Evolutionary conservation across 169 alveolate species (phyloP), one percentile per base, ranked within the genome.

Genomic region (Cryptosporidium bovis): DNA sequence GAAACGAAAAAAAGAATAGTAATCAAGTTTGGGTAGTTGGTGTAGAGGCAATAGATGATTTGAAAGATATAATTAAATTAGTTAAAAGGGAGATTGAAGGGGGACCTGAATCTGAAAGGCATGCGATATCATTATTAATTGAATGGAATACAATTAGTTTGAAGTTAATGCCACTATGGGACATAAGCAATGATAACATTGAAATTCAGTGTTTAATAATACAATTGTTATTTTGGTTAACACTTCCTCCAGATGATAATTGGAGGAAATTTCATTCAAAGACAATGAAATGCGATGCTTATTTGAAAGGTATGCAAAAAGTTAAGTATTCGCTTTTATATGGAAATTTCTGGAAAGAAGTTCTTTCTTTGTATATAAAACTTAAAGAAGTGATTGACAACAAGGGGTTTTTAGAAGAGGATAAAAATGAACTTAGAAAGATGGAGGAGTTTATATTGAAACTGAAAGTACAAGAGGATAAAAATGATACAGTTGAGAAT

Each of bases 21-120:
- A 48, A 71, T 15, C 69, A 77, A 44, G 55, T 48, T 51, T 77
- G 87, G 87, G 71, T 77, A 27, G 71, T 77, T 77, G 87, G 87
- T 8, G 71, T 62, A 20, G 71, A 77, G 31, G 87, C 87, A 55
- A 16, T 46, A 16, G 87, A 77, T 58, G 87, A 77, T 62, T 46
- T 77, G 69, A 56, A 64, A 24, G 87, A 77, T 77, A 77, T 77
- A 44, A 62, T 77, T 40, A 77, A 77, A 64, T 51, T 77, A 6
- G 18, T 77, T 24, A 77, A 77, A 20, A 56, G 87, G 64, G 87
- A 77, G 18, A 77, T 77, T 24, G 87, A 77, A 44, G 69, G 77
- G 13, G 87, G 77, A 24, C 64, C 64, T 56, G 87, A 77, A 29
- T 77, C 87, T 34, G 77, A 77, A 29, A 77, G 87, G 40, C 40